Evolutionary conservation across 176 grass and related monocot genomes (phyloP).

Genomic region (Ensete ventricosum): DNA sequence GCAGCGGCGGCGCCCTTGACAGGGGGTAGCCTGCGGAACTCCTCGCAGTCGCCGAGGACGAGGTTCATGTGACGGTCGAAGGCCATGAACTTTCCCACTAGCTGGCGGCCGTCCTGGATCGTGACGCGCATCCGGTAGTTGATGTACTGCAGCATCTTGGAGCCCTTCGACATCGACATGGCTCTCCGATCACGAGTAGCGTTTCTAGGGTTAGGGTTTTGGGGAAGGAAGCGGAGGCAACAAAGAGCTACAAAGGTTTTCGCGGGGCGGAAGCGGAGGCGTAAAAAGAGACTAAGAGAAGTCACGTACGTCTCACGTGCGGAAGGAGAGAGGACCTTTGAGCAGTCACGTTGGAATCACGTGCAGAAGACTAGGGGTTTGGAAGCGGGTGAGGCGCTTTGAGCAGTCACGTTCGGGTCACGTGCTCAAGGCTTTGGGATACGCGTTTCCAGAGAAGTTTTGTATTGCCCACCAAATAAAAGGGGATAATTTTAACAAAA

Average conservation of each 20-base stretch:
- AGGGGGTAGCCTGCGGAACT: slow-evolving; percentile 90
- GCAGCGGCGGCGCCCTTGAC: slow-evolving; percentile 37
- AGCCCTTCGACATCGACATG: slow-evolving; percentile 97
- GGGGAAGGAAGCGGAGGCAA: background rate
- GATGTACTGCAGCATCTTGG: slow-evolving; percentile 96
- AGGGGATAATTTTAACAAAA: too few relatives aligned
- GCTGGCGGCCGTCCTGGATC: slow-evolving; percentile 92
- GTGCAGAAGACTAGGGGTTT: background rate
- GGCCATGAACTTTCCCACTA: slow-evolving; percentile 98
- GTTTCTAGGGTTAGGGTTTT: slow-evolving; percentile 1
- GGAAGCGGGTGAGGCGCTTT: too few relatives aligned
- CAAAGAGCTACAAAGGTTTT: background rate
- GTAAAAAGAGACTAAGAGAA: background rate
- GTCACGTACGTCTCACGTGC: background rate
- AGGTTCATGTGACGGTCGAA: slow-evolving; percentile 99
- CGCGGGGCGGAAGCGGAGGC: background rate
- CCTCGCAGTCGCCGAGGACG: slow-evolving; percentile 96
- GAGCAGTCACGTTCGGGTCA: too few relatives aligned
- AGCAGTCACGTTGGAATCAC: background rate
- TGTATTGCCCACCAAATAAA: too few relatives aligned
- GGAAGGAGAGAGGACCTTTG: background rate
- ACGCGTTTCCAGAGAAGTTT: too few relatives aligned
- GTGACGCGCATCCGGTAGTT: slow-evolving; percentile 99
- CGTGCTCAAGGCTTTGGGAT: too few relatives aligned
- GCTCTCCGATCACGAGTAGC: background rate